These are phyloP conservation scores for Geotrichum bryndzae DNA, from an alignment of 1,139 yeast species.

Conservation along the genomic window DNA sequence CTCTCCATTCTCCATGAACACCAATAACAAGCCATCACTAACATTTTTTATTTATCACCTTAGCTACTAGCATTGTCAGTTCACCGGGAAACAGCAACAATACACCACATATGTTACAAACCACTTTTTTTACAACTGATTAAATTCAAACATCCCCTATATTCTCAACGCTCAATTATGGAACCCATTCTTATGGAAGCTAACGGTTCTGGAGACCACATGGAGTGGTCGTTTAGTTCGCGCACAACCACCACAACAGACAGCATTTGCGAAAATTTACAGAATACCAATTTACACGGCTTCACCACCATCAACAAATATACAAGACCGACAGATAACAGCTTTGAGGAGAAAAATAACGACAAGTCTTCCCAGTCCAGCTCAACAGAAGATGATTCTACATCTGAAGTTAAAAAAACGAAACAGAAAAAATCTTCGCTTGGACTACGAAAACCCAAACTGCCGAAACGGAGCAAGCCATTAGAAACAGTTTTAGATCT, in stretches of 20 bases:
- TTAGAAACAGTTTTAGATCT: constrained; percentile 8
- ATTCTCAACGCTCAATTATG: not conserved
- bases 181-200: not conserved
- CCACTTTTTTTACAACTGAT: not conserved
- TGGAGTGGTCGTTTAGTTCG: not conserved
- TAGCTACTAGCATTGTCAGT: not conserved
- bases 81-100: not conserved
- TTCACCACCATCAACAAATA: not conserved
- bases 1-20: not conserved
- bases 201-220: not conserved
- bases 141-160: not conserved
- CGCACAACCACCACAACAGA: not conserved
- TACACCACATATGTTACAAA: not conserved
- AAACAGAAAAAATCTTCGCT: not conserved
- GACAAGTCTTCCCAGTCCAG: not conserved
- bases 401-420: not conserved
- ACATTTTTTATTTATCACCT: not conserved
- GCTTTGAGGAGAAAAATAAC: not conserved
- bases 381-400: not conserved
- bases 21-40: not conserved
- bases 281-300: not conserved
- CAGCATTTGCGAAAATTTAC: not conserved
- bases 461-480: constrained; percentile 22
- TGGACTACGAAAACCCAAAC: constrained; percentile 22
- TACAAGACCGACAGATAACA: not conserved